Base-by-base conservation (phyloP, 495 filamentous ascomycete species). In the Collariella sp. region DNA sequence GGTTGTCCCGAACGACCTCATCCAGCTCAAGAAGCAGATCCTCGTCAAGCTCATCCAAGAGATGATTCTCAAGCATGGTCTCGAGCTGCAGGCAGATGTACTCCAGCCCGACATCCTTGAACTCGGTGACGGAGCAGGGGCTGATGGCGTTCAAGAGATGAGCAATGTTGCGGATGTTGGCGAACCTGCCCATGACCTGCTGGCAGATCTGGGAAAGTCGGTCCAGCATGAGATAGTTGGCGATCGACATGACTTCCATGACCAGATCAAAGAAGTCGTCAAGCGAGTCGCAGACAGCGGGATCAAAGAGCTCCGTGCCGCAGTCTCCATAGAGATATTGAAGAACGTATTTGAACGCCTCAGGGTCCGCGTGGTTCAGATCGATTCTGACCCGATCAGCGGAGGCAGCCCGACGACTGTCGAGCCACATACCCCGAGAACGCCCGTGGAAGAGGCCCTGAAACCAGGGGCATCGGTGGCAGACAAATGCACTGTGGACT, bases 221-320 rank as follows among this genome's bases (percentile, higher is more conserved):
- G 64, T 96, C 91, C 34, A 98, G 79, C 90, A 98, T 95, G 54
- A 98, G 75, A 61, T 97, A 93, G 62, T 98, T 87, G 9, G 89
- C 87, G 35, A 89, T 84, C 50, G 82, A 84, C 78, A 95, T 84
- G 29, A 97, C 88, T 54, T 96, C 91, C 71, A 97, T 78, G n/a
- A 96, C 73, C 31, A 93, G 72, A 59, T 96, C 89, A 10, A 91
- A 77, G 55, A 95, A 90, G 45, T 87, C 83, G 48, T 95, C 89
- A 16, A 94, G 71, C 52, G 84, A 79, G 26, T 79, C 78, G 47
- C 78, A 77, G 18, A 85, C 76, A 19, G 90, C 77, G 44, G 86
- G 78, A 52, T 95, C 84, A 61, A 97, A 96, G 12, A 96, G 73
- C 46, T 87, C 83, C 24, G 81, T 78, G 3, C 88, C 91, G 45